Evolutionary conservation across 2,329 filamentous ascomycete species (phyloP).

Genomic region (Fusarium avenaceum): DNA sequence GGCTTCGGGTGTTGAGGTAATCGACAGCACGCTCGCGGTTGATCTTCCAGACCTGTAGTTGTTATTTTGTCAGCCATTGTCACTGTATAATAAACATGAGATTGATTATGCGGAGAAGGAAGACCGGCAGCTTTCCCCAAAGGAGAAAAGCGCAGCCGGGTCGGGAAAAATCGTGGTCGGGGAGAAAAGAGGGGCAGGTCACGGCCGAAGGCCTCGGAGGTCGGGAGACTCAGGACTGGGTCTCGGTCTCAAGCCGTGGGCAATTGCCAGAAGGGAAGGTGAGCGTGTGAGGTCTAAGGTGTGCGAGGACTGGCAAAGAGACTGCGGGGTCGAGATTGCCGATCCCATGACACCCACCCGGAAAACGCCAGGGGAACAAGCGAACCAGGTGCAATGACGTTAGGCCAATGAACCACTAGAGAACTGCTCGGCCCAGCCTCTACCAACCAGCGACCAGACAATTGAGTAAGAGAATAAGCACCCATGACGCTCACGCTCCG

Average conservation of each 20-base stretch:
- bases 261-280: conserved; percentile 32
- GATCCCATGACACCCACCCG: conserved; percentile 47
- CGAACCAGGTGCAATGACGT: conserved; percentile 36
- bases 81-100: conserved; percentile 14
- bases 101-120: conserved; percentile 11
- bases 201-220: conserved; percentile 41
- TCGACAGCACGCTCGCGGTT: conserved; percentile 99
- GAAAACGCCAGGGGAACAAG: conserved; percentile 41
- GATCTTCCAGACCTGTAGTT: conserved; percentile 92
- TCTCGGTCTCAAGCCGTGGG: conserved; percentile 43
- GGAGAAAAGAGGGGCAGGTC: conserved; percentile 40
- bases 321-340: conserved; percentile 49
- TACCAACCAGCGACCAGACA: conserved; percentile 49
- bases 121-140: conserved; percentile 29
- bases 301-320: not conserved
- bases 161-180: conserved; percentile 47
- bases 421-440: conserved; percentile 38
- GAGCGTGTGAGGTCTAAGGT: conserved; percentile 26
- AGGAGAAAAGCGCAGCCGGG: conserved; percentile 22
- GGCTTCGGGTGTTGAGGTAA: conserved; percentile 98
- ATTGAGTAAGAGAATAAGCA: conserved; percentile 52
- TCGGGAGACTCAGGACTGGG: conserved; percentile 14
- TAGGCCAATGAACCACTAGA: conserved; percentile 36
- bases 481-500: conserved; percentile 43
- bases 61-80: conserved; percentile 47